Evolutionary conservation across 495 filamentous ascomycete species (phyloP).

Genomic region (Hypoxylon fuscum): DNA sequence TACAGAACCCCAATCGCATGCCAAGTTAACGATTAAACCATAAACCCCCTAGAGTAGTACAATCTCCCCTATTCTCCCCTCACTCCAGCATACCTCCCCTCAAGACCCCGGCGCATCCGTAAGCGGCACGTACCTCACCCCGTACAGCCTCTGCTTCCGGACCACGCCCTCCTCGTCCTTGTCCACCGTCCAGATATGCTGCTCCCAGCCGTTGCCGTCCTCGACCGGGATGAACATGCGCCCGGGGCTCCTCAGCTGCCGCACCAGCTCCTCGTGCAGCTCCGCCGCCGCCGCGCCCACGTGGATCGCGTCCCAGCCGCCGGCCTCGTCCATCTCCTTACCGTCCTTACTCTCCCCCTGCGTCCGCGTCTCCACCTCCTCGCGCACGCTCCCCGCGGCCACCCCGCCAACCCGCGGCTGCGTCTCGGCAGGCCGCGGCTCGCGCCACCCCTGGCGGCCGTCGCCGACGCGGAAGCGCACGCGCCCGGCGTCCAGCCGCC

Average conservation of each 20-base stretch:
- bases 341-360: too few relatives aligned
- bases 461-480: conserved; percentile 83
- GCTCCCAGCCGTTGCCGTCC: conserved; percentile 56
- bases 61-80: neutral
- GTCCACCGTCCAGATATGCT: conserved; percentile 91
- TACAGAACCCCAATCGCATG: neutral
- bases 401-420: conserved; percentile 34
- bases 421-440: conserved; percentile 46
- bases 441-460: conserved; percentile 78
- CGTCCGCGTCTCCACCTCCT: conserved; percentile 45
- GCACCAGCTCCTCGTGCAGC: conserved; percentile 75
- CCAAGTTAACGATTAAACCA: too few relatives aligned
- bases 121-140: conserved; percentile 92
- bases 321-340: conserved; percentile 48
- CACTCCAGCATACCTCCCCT: neutral
- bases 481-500: conserved; percentile 65
- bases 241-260: conserved; percentile 82
- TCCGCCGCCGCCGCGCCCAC: conserved; percentile 87
- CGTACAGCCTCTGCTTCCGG: conserved; percentile 76
- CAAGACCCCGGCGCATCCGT: conserved; percentile 74
- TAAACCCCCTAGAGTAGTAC: too few relatives aligned
- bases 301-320: conserved; percentile 87
- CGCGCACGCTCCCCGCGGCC: conserved; percentile 17
- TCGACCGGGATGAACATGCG: conserved; percentile 89
- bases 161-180: conserved; percentile 84